These are phyloP conservation scores for Peribolospora kevripleyi DNA, from an alignment of 768 basidiomycete species.

Conservation along the genomic window DNA sequence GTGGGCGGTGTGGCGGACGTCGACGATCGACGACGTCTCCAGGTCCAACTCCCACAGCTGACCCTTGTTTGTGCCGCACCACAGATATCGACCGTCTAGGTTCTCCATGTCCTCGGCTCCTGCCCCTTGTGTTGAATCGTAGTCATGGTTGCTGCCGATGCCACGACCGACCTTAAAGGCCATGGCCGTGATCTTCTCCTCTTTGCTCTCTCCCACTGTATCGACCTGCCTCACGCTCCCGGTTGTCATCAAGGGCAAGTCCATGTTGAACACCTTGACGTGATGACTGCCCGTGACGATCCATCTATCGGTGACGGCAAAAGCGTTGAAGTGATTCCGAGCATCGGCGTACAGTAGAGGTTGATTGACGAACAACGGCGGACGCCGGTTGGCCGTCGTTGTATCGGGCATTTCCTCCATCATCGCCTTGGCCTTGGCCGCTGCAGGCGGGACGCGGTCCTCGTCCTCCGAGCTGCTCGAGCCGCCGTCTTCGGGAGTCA, in stretches of 20 bases:
- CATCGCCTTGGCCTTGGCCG: neutral
- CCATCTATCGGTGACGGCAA: slow-evolving; percentile 19
- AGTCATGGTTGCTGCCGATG: neutral
- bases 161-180: slow-evolving; percentile 32
- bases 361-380: slow-evolving; percentile 19
- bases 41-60: slow-evolving; percentile 62
- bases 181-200: slow-evolving; percentile 46
- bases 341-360: slow-evolving; percentile 7
- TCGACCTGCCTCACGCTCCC: slow-evolving; percentile 11
- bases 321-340: slow-evolving; percentile 15
- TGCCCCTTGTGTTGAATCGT: too few relatives aligned
- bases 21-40: slow-evolving; percentile 32
- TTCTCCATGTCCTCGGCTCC: too few relatives aligned
- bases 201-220: slow-evolving; percentile 48
- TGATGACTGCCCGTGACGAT: slow-evolving; percentile 19
- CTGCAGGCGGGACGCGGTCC: too few relatives aligned
- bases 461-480: too few relatives aligned
- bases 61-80: slow-evolving; percentile 81
- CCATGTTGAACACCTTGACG: slow-evolving; percentile 19
- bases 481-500: too few relatives aligned
- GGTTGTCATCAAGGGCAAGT: slow-evolving; percentile 5
- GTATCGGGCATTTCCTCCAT: slow-evolving; percentile 24
- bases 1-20: slow-evolving; percentile 39
- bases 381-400: slow-evolving; percentile 22
- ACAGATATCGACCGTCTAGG: slow-evolving; percentile 37